A percentile compares a stretch with the other conserved stretches of the same genome.
Conservation (phyloP, 176 grass and related monocot species). For the Saccharum officinarum region DNA sequence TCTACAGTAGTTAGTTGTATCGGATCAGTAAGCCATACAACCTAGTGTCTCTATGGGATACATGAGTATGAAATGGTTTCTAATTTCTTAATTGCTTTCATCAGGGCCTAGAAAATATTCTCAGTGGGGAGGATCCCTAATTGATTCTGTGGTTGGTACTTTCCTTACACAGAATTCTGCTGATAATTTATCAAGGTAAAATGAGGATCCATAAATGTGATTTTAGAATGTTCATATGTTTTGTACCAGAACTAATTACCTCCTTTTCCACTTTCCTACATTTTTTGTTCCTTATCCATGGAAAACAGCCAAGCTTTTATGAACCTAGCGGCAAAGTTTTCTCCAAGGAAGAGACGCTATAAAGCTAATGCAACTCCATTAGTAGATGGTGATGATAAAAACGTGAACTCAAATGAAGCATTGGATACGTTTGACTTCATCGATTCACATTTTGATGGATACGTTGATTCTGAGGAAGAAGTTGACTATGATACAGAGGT, state of each 20-base stretch:
- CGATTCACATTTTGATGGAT: slow-evolving; percentile 10
- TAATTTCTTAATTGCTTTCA: slow-evolving; percentile 32
- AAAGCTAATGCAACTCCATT: slow-evolving; percentile 2
- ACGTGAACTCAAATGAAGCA: slow-evolving; percentile 10
- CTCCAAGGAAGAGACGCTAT: slow-evolving; percentile 10
- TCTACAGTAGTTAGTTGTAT: slow-evolving; percentile 9
- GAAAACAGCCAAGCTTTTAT: slow-evolving; percentile 48
- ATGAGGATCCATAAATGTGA: neutral
- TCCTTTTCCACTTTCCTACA: neutral
- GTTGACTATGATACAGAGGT: neutral
- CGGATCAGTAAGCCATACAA: neutral
- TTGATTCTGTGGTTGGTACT: slow-evolving; percentile 55
- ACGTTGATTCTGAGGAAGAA: slow-evolving; percentile 5
- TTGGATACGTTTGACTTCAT: slow-evolving; percentile 16
- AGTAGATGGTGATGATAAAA: neutral
- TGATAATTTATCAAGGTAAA: slow-evolving; percentile 61
- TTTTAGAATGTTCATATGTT: slow-evolving; percentile 21
- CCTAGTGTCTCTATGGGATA: slow-evolving; percentile 1
- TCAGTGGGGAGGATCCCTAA: slow-evolving; percentile 52
- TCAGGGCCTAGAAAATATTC: slow-evolving; percentile 51
- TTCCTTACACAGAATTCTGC: slow-evolving; percentile 57
- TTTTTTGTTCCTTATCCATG: slow-evolving; percentile 3
- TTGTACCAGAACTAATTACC: neutral
- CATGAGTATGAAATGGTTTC: slow-evolving; percentile 16
- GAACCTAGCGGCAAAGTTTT: slow-evolving; percentile 47